These are phyloP conservation scores for Mucor velutinosus DNA, from an alignment of 371 early-diverging fungal species.

Conservation along the genomic window DNA sequence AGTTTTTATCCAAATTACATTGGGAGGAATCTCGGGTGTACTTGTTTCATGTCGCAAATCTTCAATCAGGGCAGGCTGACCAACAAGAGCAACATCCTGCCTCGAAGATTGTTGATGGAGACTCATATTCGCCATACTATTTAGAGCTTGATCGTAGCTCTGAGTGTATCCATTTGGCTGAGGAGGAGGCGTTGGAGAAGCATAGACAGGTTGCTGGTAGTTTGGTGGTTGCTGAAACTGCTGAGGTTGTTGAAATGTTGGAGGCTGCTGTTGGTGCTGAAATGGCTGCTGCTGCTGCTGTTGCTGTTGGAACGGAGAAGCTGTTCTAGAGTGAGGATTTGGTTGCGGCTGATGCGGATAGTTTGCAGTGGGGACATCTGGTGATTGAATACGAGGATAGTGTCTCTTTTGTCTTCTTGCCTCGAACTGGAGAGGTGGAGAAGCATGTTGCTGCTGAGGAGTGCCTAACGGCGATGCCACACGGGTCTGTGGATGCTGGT, in stretches of 20 bases:
- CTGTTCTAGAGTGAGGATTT: background rate
- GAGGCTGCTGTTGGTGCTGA: slow-evolving; percentile 2
- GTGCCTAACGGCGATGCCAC: background rate
- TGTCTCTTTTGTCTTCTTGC: slow-evolving; percentile 13
- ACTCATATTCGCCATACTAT: slow-evolving; percentile 35
- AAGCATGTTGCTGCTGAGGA: background rate
- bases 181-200: background rate
- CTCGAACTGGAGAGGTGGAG: slow-evolving; percentile 6
- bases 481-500: background rate
- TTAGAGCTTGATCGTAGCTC: slow-evolving; percentile 16
- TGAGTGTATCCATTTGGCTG: background rate
- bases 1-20: background rate
- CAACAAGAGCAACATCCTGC: slow-evolving; percentile 47
- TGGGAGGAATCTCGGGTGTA: background rate
- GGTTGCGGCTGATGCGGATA: background rate
- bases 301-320: background rate
- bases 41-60: slow-evolving; percentile 35
- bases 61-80: slow-evolving; percentile 54
- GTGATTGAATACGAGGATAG: slow-evolving; percentile 8
- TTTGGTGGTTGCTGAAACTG: slow-evolving; percentile 2
- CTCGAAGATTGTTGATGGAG: slow-evolving; percentile 4
- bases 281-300: slow-evolving; percentile 9
- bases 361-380: background rate
- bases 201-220: background rate
- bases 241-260: background rate